These are phyloP conservation scores for Penicillium lividum DNA, from an alignment of 495 filamentous ascomycete species.

Conservation along the genomic window DNA sequence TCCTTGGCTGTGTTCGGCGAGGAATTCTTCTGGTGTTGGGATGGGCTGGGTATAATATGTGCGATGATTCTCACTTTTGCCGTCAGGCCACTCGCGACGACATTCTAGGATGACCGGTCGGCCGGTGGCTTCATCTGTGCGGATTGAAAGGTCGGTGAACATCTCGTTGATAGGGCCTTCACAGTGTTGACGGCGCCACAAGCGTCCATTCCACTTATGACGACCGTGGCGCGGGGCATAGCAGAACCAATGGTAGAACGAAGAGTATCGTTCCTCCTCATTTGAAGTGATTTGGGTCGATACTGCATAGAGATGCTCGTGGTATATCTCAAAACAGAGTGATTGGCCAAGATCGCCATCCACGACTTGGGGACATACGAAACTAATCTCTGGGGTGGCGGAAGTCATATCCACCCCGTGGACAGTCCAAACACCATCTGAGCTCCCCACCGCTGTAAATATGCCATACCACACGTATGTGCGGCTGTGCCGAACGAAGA, in stretches of 20 bases:
- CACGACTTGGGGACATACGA: conserved; percentile 15
- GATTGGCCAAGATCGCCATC: conserved; percentile 62
- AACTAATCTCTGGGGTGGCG: conserved; percentile 14
- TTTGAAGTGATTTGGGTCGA: conserved; percentile 66
- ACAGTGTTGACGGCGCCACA: conserved; percentile 67
- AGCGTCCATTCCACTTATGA: conserved; percentile 30
- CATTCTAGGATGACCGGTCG: conserved; percentile 66
- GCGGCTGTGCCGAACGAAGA: conserved; percentile 67
- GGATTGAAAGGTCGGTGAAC: conserved; percentile 68
- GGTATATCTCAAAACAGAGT: conserved; percentile 70
- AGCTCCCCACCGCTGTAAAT: conserved; percentile 15
- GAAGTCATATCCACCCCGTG: conserved; percentile 52
- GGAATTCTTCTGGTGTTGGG: conserved; percentile 41
- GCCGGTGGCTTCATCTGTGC: conserved; percentile 62
- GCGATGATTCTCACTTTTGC: conserved; percentile 60
- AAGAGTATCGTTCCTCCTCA: conserved; percentile 65
- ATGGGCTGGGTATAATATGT: conserved; percentile 69
- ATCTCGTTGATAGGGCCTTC: conserved; percentile 79
- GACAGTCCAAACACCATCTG: conserved; percentile 55
- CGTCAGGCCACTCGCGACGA: conserved; percentile 67
- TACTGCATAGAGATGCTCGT: conserved; percentile 69
- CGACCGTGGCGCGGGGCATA: conserved; percentile 44
- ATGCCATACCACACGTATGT: conserved; percentile 69
- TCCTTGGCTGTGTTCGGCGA: background rate
- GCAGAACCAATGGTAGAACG: conserved; percentile 69